Conservation (phyloP, 2,329 filamentous ascomycete species). For the Penicillium sp. region DNA sequence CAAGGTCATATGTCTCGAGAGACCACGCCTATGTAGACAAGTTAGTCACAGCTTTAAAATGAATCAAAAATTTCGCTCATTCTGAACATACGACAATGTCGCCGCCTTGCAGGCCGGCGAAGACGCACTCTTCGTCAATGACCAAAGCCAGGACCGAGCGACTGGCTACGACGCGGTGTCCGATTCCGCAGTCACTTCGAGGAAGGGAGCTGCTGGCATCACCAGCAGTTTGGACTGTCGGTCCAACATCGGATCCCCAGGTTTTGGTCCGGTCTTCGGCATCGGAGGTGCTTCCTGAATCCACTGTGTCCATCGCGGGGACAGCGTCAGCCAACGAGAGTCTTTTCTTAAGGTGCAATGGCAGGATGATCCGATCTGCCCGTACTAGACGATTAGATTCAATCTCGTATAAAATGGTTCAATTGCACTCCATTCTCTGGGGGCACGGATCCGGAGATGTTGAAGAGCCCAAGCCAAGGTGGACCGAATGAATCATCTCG, state of each 20-base stretch:
- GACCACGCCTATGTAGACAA: slow-evolving; percentile 65
- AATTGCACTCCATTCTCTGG: neutral
- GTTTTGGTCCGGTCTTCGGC: slow-evolving; percentile 35
- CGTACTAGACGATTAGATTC: neutral
- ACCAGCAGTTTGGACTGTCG: slow-evolving; percentile 18
- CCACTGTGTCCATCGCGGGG: slow-evolving; percentile 35
- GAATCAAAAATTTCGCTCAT: neutral
- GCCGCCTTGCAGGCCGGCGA: slow-evolving; percentile 87
- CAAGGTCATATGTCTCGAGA: slow-evolving; percentile 79
- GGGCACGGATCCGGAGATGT: neutral
- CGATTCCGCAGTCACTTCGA: slow-evolving; percentile 38
- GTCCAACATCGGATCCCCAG: slow-evolving; percentile 32
- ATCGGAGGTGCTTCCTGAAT: slow-evolving; percentile 36
- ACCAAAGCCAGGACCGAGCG: slow-evolving; percentile 67
- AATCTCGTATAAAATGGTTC: neutral
- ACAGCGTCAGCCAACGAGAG: slow-evolving; percentile 21
- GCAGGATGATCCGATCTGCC: slow-evolving; percentile 11
- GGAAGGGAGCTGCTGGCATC: slow-evolving; percentile 22
- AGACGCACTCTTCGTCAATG: slow-evolving; percentile 77
- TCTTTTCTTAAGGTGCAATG: neutral
- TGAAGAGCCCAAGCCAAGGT: neutral
- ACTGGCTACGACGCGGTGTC: slow-evolving; percentile 43
- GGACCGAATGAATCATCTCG: slow-evolving; percentile 19
- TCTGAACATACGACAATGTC: slow-evolving; percentile 68
- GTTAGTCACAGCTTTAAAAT: neutral